Conservation (phyloP, 2,329 filamentous ascomycete species). For the Shiraia sp. region DNA sequence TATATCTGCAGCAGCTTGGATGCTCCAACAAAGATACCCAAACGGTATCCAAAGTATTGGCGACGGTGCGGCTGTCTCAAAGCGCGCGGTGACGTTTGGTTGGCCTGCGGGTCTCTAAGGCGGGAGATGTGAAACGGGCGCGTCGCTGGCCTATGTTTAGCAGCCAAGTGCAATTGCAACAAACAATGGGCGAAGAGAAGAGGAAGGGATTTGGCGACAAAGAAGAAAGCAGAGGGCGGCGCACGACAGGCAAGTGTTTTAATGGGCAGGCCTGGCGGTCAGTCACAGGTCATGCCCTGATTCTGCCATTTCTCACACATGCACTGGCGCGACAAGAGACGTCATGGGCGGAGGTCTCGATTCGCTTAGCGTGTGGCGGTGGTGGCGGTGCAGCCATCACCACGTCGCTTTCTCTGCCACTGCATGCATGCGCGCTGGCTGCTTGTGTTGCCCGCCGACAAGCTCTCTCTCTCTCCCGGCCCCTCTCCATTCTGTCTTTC, state of each 20-base stretch:
- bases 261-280: conserved; percentile 31
- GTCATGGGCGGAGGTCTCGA: conserved; percentile 17
- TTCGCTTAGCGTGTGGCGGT: neutral
- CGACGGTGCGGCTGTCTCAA: conserved; percentile 31
- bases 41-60: conserved; percentile 8
- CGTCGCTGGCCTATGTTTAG: conserved; percentile 43
- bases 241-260: conserved; percentile 12
- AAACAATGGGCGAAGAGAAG: conserved; percentile 15
- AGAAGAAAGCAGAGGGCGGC: conserved; percentile 8
- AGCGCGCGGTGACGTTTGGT: conserved; percentile 27
- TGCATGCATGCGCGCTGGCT: conserved; percentile 3
- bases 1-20: conserved; percentile 23
- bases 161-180: conserved; percentile 26
- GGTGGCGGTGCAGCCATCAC: conserved; percentile 3
- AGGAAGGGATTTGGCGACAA: conserved; percentile 18
- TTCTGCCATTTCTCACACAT: conserved; percentile 14
- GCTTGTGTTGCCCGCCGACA: no score
- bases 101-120: conserved; percentile 32
- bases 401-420: no score
- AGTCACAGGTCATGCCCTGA: conserved; percentile 29
- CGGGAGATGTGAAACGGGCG: conserved; percentile 45
- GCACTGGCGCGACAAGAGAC: conserved; percentile 13
- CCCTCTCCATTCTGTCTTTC: no score
- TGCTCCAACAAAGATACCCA: conserved; percentile 3
- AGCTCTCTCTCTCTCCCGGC: no score